Percentiles rank a stretch among this genome's conserved stretches.
phyloP scores from a whole-genome alignment of 495 filamentous ascomycete species.

The Clohesyomyces aquaticus region DNA sequence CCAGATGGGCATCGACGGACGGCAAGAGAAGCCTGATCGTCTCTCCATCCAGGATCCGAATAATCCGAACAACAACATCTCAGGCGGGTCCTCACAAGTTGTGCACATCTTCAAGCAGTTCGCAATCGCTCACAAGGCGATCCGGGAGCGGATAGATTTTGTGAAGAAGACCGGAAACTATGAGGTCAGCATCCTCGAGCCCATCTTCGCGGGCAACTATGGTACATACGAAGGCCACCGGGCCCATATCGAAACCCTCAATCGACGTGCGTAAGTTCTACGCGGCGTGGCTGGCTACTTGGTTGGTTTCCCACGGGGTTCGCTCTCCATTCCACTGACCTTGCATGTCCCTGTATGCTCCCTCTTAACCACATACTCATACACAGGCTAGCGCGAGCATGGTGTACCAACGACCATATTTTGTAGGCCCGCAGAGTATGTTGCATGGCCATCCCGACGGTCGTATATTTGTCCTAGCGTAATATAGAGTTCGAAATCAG shows the following conservation, averaged over 20 bases:
- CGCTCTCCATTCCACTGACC: background rate
- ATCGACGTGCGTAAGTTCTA: conserved; percentile 13
- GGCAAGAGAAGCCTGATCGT: conserved; percentile 53
- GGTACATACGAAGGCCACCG: conserved; percentile 42
- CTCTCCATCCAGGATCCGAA: conserved; percentile 90
- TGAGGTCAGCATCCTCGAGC: conserved; percentile 42
- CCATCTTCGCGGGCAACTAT: conserved; percentile 48
- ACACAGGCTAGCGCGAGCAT: background rate
- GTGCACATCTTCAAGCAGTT: conserved; percentile 66
- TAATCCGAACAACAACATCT: conserved; percentile 78
- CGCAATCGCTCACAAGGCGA: conserved; percentile 58
- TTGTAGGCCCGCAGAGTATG: background rate
- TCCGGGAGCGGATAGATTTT: conserved; percentile 64
- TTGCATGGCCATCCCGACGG: background rate
- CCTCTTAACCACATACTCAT: background rate
- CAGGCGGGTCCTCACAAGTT: conserved; percentile 74
- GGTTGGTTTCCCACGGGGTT: background rate
- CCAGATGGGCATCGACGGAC: conserved; percentile 30
- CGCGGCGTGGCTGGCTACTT: background rate
- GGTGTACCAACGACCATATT: background rate
- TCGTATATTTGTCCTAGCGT: background rate
- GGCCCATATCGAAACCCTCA: conserved; percentile 2
- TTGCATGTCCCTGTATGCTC: background rate
- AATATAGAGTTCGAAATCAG: background rate
- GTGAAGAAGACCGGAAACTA: conserved; percentile 53